These are phyloP conservation scores for Filobasidium wieringae DNA, from an alignment of 768 basidiomycete species.

Conservation along the genomic window DNA sequence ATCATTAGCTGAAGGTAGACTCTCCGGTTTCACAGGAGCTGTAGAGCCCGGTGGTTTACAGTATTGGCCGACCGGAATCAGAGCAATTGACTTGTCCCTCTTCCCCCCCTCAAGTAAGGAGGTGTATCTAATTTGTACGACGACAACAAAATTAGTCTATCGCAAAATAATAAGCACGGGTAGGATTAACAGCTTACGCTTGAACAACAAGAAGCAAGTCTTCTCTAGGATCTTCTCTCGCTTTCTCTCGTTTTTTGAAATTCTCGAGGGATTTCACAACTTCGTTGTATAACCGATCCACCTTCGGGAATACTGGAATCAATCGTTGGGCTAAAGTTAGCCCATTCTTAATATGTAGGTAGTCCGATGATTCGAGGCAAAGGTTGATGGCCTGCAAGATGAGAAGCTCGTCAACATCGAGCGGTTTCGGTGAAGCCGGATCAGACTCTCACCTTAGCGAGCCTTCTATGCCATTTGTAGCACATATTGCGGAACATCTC, in stretches of 20 bases:
- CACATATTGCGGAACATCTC: conserved; percentile 55
- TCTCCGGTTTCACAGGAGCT: neutral
- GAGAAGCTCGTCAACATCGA: neutral
- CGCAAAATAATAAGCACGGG: neutral
- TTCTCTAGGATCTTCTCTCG: conserved; percentile 1
- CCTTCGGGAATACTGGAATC: conserved; percentile 10
- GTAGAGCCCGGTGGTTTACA: neutral
- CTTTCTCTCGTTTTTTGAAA: conserved; percentile 1
- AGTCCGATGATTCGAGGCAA: conserved; percentile 76
- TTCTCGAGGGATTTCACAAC: neutral
- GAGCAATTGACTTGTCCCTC: conserved; percentile 1
- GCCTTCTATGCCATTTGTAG: conserved; percentile 72
- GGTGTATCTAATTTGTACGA: neutral
- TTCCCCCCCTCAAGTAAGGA: neutral
- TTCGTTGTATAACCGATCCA: neutral
- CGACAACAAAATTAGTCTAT: neutral
- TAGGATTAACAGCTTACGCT: neutral
- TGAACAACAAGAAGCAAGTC: conserved; percentile 11
- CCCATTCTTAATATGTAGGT: conserved; percentile 97
- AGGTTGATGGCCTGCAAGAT: conserved; percentile 52
- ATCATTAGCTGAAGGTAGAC: neutral
- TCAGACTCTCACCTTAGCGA: conserved; percentile 51
- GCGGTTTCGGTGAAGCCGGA: neutral
- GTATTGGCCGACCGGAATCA: conserved; percentile 1
- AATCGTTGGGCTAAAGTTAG: conserved; percentile 61